Evolutionary conservation across 2,329 filamentous ascomycete genomes (phyloP).

Genomic region (Hypoxylon sp.): DNA sequence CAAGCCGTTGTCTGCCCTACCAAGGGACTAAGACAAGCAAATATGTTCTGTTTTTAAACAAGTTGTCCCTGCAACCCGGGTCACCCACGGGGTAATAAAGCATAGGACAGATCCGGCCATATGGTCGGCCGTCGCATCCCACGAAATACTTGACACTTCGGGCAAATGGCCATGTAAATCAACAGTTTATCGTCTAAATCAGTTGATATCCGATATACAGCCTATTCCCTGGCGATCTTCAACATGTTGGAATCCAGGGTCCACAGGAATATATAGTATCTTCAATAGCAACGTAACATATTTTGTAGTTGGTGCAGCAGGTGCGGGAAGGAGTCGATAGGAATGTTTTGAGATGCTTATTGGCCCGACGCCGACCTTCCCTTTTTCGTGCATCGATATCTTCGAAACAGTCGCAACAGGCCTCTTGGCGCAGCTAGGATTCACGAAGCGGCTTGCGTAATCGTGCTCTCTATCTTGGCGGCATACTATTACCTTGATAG

Average conservation of each 20-base stretch:
- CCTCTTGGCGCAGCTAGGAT: constrained; percentile 25
- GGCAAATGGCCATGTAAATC: constrained; percentile 34
- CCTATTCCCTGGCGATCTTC: constrained; percentile 41
- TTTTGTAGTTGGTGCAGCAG: constrained; percentile 25
- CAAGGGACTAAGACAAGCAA: constrained; percentile 17
- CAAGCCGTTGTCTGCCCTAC: constrained; percentile 11
- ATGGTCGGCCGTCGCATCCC: constrained; percentile 19
- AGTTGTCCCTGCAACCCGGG: constrained; percentile 24
- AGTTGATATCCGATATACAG: constrained; percentile 37
- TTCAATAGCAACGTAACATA: constrained; percentile 41
- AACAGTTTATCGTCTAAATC: constrained; percentile 12
- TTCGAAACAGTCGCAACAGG: constrained; percentile 30
- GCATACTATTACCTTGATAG: constrained; percentile 11
- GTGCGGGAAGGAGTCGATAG: constrained; percentile 33
- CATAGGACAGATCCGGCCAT: constrained; percentile 10
- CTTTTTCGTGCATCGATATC: constrained; percentile 39
- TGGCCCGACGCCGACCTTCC: constrained; percentile 28
- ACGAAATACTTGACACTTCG: constrained; percentile 21
- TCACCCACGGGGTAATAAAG: constrained; percentile 34
- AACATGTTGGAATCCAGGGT: constrained; percentile 23
- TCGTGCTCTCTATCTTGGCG: constrained; percentile 25
- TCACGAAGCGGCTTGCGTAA: constrained; percentile 37
- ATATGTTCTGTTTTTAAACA: constrained; percentile 20
- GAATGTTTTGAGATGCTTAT: constrained; percentile 16
- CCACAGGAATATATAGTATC: constrained; percentile 42